These are phyloP conservation scores for Suillus placidus DNA, from an alignment of 768 basidiomycete species.

Conservation along the genomic window DNA sequence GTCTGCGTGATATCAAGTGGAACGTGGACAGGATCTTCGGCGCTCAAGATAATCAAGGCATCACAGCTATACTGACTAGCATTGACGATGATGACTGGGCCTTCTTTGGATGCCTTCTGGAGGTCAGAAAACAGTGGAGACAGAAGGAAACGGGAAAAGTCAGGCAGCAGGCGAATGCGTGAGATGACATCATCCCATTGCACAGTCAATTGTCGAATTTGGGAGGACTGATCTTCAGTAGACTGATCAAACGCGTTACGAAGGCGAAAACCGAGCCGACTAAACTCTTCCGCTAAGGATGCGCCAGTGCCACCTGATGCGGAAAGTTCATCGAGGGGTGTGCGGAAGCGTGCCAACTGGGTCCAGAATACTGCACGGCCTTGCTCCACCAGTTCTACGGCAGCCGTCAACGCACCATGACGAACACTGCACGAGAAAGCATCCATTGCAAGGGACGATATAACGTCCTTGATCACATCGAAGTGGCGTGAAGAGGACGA, in stretches of 20 bases:
- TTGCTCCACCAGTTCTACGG: slow-evolving; percentile 4
- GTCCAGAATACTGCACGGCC: slow-evolving; percentile 1
- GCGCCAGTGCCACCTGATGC: background rate
- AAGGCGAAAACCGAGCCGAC: slow-evolving; percentile 10
- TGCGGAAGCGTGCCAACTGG: background rate
- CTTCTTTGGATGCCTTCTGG: slow-evolving; percentile 15
- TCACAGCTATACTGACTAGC: slow-evolving; percentile 16
- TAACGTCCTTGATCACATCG: background rate
- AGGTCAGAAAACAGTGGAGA: slow-evolving; percentile 16
- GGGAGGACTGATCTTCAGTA: background rate
- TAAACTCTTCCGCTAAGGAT: slow-evolving; percentile 14
- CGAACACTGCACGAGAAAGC: background rate
- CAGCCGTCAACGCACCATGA: background rate
- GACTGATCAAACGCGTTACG: background rate
- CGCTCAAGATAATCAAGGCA: slow-evolving; percentile 12
- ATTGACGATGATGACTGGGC: slow-evolving; percentile 22
- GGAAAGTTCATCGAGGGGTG: background rate
- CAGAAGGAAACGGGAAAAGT: slow-evolving; percentile 20
- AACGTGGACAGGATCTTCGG: background rate
- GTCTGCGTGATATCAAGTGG: slow-evolving; percentile 1
- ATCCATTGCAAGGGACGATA: background rate
- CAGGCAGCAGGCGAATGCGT: slow-evolving; percentile 11
- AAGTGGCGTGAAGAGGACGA: slow-evolving; percentile 2
- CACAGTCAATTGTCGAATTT: background rate
- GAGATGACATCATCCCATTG: slow-evolving; percentile 14